These are phyloP conservation scores for Penicillium sp. DNA, from an alignment of 2,329 filamentous ascomycete species.

Conservation along the genomic window DNA sequence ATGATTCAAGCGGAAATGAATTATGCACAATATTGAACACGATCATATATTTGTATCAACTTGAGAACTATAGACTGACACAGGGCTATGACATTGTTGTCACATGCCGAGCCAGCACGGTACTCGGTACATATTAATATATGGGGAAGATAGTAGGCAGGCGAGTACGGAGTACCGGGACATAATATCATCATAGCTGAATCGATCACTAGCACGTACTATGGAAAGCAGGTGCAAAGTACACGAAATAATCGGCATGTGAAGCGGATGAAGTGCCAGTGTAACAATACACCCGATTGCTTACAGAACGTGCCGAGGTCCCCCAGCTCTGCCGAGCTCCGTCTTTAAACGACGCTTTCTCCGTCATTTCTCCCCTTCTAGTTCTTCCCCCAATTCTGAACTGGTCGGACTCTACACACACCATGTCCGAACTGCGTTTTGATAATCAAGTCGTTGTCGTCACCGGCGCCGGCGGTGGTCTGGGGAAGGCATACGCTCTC, in stretches of 20 bases:
- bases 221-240: conserved; percentile 1
- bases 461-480: conserved; percentile 76
- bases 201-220: background rate
- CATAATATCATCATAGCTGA: background rate
- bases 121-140: conserved; percentile 5
- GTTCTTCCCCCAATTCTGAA: conserved; percentile 17
- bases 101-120: conserved; percentile 38
- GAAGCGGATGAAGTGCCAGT: conserved; percentile 27
- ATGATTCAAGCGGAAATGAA: background rate
- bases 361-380: conserved; percentile 13
- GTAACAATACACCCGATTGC: conserved; percentile 20
- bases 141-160: background rate
- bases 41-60: background rate
- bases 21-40: background rate
- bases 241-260: conserved; percentile 29
- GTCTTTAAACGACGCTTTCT: conserved; percentile 25
- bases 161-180: background rate
- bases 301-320: conserved; percentile 32
- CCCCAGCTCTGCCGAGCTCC: conserved; percentile 30
- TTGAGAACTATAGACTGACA: conserved; percentile 4
- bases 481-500: conserved; percentile 74
- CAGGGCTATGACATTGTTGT: conserved; percentile 22
- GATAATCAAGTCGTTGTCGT: conserved; percentile 87
- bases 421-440: conserved; percentile 69
- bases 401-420: conserved; percentile 16